Percentiles rank a stretch among this genome's conserved stretches.
Evolutionary conservation across 192 early-diverging fungal species (phyloP).

Genomic region (Coemansia sp.): DNA sequence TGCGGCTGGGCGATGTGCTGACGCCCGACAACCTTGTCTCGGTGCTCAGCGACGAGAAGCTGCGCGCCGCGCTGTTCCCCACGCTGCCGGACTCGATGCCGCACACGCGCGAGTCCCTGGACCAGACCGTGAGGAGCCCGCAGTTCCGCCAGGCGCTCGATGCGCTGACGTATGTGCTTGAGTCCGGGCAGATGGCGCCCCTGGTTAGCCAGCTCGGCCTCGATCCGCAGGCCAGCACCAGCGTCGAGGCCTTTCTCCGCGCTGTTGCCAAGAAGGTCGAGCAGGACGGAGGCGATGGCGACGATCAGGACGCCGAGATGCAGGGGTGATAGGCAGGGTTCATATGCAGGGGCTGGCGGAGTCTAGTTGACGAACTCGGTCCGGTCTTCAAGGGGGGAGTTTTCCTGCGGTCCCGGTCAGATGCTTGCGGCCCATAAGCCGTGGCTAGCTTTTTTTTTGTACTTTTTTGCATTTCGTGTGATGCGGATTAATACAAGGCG

Average conservation of each 20-base stretch:
- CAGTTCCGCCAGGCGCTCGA: constrained; percentile 56
- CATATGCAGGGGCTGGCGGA: no score
- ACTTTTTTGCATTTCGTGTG: no score
- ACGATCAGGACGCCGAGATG: constrained; percentile 23
- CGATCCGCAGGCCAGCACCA: constrained; percentile 38
- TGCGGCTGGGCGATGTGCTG: constrained; percentile 50
- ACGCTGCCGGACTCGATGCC: constrained; percentile 41
- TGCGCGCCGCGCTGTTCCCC: constrained; percentile 47
- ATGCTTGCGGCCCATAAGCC: no score
- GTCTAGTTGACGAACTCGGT: no score
- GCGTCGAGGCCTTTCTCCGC: constrained; percentile 47
- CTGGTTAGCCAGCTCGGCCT: constrained; percentile 53
- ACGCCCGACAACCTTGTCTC: constrained; percentile 30
- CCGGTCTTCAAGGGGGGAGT: constrained; percentile 13
- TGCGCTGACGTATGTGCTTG: constrained; percentile 44
- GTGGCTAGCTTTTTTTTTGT: no score
- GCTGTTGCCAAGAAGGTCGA: constrained; percentile 50
- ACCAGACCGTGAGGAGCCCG: constrained; percentile 41
- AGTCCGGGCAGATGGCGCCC: constrained; percentile 50
- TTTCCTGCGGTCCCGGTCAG: no score
- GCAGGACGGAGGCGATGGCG: constrained; percentile 16
- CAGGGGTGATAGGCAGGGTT: constrained; percentile 9
- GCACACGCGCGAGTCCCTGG: constrained; percentile 16
- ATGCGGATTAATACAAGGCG: no score
- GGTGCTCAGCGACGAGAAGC: constrained; percentile 32